phyloP scores from a whole-genome alignment of 73 alveolate genomes.

The Symbiodinium natans region DNA sequence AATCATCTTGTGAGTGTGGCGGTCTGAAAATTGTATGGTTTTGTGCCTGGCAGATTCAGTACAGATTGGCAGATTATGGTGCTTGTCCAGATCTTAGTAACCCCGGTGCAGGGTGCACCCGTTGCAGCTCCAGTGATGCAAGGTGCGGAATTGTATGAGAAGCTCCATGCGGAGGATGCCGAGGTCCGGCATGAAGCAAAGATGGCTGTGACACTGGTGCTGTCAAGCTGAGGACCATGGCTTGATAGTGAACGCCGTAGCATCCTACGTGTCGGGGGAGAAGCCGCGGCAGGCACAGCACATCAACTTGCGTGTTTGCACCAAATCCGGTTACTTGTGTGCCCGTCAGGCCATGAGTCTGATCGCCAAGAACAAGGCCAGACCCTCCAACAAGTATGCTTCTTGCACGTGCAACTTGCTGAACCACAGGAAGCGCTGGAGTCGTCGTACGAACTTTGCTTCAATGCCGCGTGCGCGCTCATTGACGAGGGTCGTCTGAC shows the following conservation, averaged over 20 bases:
- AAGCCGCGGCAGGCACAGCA: conserved; percentile 34
- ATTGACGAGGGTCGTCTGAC: conserved; percentile 66
- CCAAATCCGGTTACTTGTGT: neutral
- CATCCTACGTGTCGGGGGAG: conserved; percentile 49
- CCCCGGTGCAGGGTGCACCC: no score
- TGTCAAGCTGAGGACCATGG: conserved; percentile 16
- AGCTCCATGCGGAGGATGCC: conserved; percentile 40
- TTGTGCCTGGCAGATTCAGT: conserved; percentile 8
- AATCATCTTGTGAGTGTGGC: neutral
- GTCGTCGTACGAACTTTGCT: conserved; percentile 44
- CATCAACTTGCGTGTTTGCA: neutral
- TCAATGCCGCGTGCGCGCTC: conserved; percentile 63
- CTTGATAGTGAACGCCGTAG: conserved; percentile 43
- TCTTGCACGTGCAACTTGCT: neutral
- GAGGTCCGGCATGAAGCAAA: neutral
- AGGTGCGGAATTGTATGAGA: conserved; percentile 34
- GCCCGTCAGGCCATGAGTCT: conserved; percentile 32
- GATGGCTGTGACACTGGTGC: neutral
- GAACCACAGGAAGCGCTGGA: conserved; percentile 40
- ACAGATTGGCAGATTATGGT: conserved; percentile 38
- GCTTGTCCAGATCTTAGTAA: neutral
- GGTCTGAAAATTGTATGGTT: neutral
- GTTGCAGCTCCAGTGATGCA: no score
- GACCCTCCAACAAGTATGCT: neutral
- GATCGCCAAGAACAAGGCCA: conserved; percentile 47